Percentiles rank a stretch among this genome's conserved stretches.
Conservation (phyloP, 2,329 filamentous ascomycete species). For the Fusarium falciforme region DNA sequence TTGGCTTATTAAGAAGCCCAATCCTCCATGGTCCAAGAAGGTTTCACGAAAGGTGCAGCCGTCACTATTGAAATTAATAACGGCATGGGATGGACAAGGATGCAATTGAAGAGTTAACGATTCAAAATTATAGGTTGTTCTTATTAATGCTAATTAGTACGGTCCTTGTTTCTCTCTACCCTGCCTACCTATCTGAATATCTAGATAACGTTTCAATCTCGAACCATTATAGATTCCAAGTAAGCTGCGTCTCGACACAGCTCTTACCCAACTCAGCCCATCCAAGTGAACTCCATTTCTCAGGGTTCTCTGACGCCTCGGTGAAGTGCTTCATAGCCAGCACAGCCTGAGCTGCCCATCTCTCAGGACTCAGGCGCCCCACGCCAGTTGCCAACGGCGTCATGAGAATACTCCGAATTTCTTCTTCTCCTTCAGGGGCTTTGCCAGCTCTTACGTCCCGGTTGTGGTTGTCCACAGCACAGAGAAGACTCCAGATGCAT, state of each 20-base stretch:
- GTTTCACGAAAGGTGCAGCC: neutral
- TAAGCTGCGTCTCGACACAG: constrained; percentile 21
- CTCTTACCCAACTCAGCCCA: constrained; percentile 46
- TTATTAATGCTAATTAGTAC: neutral
- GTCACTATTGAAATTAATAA: neutral
- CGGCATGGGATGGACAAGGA: neutral
- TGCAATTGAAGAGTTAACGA: neutral
- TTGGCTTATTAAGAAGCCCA: too few species aligned
- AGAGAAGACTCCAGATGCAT: constrained; percentile 64
- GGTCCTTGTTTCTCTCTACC: neutral
- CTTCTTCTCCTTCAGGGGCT: constrained; percentile 11
- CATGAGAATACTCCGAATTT: constrained; percentile 60
- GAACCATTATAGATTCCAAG: constrained; percentile 1
- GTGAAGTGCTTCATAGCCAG: constrained; percentile 64
- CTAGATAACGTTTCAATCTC: neutral
- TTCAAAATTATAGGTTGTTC: neutral
- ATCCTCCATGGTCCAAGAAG: neutral
- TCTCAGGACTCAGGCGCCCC: constrained; percentile 56
- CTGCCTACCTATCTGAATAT: neutral
- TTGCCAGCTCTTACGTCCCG: constrained; percentile 26
- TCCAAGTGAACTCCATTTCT: constrained; percentile 54
- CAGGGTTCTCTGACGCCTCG: constrained; percentile 56
- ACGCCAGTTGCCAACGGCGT: constrained; percentile 63
- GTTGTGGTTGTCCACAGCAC: constrained; percentile 61
- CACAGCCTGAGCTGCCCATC: constrained; percentile 63